These are phyloP conservation scores for Chlorociboria aeruginascens DNA, from an alignment of 495 filamentous ascomycete species.

Conservation along the genomic window DNA sequence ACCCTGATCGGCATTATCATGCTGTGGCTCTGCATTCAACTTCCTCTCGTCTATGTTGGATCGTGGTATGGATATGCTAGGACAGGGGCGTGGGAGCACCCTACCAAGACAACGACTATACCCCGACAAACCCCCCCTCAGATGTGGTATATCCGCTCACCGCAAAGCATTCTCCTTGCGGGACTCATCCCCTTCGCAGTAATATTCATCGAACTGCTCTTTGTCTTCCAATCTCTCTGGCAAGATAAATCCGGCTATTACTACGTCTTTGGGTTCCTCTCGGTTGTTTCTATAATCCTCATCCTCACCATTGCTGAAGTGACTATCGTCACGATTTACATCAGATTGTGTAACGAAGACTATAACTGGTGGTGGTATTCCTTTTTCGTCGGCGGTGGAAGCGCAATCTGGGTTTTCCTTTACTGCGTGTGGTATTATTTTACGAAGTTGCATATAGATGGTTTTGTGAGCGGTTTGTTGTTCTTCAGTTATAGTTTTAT, in stretches of 20 bases:
- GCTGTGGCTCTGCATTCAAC: slow-evolving; percentile 82
- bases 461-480: slow-evolving; percentile 66
- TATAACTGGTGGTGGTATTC: slow-evolving; percentile 96
- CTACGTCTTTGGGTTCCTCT: slow-evolving; percentile 88
- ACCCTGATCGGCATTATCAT: slow-evolving; percentile 67
- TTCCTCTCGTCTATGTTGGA: slow-evolving; percentile 79
- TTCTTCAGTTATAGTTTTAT: slow-evolving; percentile 80
- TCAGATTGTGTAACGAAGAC: slow-evolving; percentile 79
- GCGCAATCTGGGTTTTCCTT: slow-evolving; percentile 72
- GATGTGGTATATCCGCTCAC: slow-evolving; percentile 63
- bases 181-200: slow-evolving; percentile 86
- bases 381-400: slow-evolving; percentile 72
- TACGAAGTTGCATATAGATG: slow-evolving; percentile 70
- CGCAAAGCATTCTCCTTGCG: slow-evolving; percentile 55
- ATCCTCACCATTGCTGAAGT: slow-evolving; percentile 78
- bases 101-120: slow-evolving; percentile 67
- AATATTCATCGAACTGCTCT: slow-evolving; percentile 87
- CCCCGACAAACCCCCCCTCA: slow-evolving; percentile 67
- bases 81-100: slow-evolving; percentile 67
- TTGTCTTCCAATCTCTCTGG: slow-evolving; percentile 86
- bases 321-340: slow-evolving; percentile 80
- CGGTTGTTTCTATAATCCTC: slow-evolving; percentile 61
- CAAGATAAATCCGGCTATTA: slow-evolving; percentile 91
- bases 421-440: slow-evolving; percentile 86
- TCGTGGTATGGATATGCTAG: slow-evolving; percentile 67